phyloP scores from a whole-genome alignment of 441 rosid genomes.

The Theobroma grandiflorum region DNA sequence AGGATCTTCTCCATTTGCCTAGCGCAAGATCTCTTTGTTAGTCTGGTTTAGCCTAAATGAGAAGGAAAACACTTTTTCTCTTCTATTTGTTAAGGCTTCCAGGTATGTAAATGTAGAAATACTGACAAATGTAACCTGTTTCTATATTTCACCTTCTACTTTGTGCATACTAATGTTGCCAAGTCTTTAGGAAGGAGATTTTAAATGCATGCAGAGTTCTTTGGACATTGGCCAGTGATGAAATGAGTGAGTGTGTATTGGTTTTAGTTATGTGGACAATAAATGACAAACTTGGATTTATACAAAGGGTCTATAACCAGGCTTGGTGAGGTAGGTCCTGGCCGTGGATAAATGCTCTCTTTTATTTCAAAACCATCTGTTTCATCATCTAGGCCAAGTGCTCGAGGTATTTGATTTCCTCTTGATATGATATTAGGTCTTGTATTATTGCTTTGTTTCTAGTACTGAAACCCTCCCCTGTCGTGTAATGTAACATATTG shows the following conservation, averaged over 20 bases:
- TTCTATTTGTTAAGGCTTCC: background rate
- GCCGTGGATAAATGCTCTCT: background rate
- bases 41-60: background rate
- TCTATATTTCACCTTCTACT: background rate
- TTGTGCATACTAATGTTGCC: background rate
- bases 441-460: background rate
- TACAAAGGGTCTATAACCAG: background rate
- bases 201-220: background rate
- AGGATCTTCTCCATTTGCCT: slow-evolving; percentile 1
- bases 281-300: background rate
- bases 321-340: background rate
- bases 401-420: too few relatives aligned
- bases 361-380: background rate
- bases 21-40: too few relatives aligned
- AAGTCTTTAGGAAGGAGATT: background rate
- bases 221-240: background rate
- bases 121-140: background rate
- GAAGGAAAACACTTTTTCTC: background rate
- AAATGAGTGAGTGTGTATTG: background rate
- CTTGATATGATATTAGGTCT: background rate
- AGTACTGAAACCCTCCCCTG: background rate
- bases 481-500: background rate
- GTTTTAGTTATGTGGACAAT: background rate
- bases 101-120: background rate
- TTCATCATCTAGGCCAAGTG: too few relatives aligned